These are phyloP conservation scores for Heracleum sosnowskyi DNA, from an alignment of 129 eudicot species.

Conservation along the genomic window DNA sequence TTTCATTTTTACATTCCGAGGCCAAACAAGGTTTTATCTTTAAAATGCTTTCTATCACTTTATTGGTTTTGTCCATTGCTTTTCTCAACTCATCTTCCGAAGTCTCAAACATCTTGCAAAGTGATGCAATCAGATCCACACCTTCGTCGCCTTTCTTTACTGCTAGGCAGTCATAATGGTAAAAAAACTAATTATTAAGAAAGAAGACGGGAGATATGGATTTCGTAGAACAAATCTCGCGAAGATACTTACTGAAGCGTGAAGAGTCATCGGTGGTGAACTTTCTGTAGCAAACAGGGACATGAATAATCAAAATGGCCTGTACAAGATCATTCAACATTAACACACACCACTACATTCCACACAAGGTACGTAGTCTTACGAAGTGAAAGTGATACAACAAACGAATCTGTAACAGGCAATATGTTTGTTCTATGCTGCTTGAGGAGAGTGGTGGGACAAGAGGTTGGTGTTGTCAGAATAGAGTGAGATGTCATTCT, in stretches of 20 bases:
- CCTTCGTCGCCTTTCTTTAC: conserved; percentile 59
- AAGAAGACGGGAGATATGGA: not conserved
- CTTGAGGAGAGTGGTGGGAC: conserved; percentile 1
- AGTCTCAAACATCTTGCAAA: conserved; percentile 69
- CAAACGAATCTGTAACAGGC: not conserved
- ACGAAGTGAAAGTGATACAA: not conserved
- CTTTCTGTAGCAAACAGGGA: conserved; percentile 64
- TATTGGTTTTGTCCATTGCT: conserved; percentile 62
- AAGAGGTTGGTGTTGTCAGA: not conserved
- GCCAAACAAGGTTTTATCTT: conserved; percentile 56
- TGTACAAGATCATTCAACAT: conserved; percentile 31
- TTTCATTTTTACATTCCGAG: conserved; percentile 52
- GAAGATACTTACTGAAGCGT: conserved; percentile 50
- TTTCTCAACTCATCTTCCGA: conserved; percentile 77
- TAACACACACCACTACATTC: conserved; percentile 4
- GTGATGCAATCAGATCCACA: conserved; percentile 74
- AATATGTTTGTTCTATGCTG: not conserved
- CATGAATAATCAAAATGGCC: conserved; percentile 90
- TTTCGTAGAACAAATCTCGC: not conserved
- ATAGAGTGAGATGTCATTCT: not conserved
- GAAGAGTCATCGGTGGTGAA: conserved; percentile 46
- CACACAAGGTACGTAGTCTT: not conserved
- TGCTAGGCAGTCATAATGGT: conserved; percentile 16
- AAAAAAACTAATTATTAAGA: not conserved
- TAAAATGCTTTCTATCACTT: conserved; percentile 49